Evolutionary conservation across 192 early-diverging fungal genomes (phyloP).

Genomic region (Coemansia sp.): DNA sequence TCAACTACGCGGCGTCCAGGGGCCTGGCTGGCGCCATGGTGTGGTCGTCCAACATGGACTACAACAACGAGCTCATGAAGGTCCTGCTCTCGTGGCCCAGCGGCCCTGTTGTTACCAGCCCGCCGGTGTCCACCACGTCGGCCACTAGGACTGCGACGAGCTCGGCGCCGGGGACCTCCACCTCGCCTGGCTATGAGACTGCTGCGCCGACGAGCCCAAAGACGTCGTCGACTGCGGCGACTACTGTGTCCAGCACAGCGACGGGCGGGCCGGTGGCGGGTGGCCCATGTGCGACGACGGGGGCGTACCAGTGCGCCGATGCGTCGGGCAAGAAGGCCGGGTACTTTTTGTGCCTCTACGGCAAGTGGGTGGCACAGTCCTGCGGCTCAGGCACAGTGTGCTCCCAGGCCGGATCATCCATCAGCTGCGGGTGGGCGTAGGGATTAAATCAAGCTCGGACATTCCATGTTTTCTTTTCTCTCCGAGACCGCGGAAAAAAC

Average conservation of each 20-base stretch:
- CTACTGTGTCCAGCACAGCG: background rate
- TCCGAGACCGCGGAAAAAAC: background rate
- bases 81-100: slow-evolving; percentile 15
- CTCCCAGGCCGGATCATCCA: slow-evolving; percentile 18
- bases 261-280: slow-evolving; percentile 24
- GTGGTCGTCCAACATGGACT: slow-evolving; percentile 62
- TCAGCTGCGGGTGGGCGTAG: slow-evolving; percentile 27
- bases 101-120: background rate
- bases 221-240: background rate
- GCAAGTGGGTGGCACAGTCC: slow-evolving; percentile 20
- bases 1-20: slow-evolving; percentile 56
- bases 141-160: slow-evolving; percentile 2
- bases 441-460: background rate
- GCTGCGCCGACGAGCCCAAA: background rate
- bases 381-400: slow-evolving; percentile 39
- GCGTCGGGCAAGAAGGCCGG: slow-evolving; percentile 12
- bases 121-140: slow-evolving; percentile 2
- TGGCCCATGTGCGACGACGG: slow-evolving; percentile 9
- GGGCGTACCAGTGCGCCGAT: slow-evolving; percentile 22
- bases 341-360: slow-evolving; percentile 35
- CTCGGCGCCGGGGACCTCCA: slow-evolving; percentile 1
- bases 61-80: slow-evolving; percentile 58
- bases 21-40: slow-evolving; percentile 65
- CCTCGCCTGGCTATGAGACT: background rate
- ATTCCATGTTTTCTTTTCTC: background rate